These are phyloP conservation scores for Dictyostelium intermedium DNA, from an alignment of 78 protist species.

Conservation along the genomic window DNA sequence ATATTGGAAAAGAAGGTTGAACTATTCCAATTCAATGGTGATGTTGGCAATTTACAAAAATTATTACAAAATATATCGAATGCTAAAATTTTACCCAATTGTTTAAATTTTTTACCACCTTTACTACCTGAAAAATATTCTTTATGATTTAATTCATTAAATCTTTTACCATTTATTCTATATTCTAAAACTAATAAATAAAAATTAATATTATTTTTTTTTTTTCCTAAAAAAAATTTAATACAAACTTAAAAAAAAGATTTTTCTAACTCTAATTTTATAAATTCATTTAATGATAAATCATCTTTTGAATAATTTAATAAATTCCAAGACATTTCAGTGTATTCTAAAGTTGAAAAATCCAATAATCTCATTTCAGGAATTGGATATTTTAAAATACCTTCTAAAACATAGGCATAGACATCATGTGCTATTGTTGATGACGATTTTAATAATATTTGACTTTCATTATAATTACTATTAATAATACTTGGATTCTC, in stretches of 20 bases:
- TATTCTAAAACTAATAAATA: conserved; percentile 15
- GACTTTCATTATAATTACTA: not conserved
- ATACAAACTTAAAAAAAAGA: not conserved
- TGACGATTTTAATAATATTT: conserved; percentile 32
- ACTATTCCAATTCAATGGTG: conserved; percentile 12
- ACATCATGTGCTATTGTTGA: not conserved
- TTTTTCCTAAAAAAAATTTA: too few species aligned
- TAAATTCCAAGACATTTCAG: conserved; percentile 3
- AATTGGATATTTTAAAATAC: conserved; percentile 9
- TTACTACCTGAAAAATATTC: conserved; percentile 18
- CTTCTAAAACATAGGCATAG: conserved; percentile 1
- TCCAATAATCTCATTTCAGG: conserved; percentile 38
- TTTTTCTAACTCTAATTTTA: conserved; percentile 30
- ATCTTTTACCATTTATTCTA: conserved; percentile 19
- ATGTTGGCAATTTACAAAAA: conserved; percentile 9
- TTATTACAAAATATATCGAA: conserved; percentile 55
- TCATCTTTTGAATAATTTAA: not conserved
- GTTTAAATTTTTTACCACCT: conserved; percentile 38
- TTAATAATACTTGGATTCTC: not conserved
- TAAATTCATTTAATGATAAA: not conserved
- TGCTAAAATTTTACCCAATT: conserved; percentile 47
- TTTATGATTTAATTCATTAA: conserved; percentile 25
- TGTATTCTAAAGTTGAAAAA: not conserved
- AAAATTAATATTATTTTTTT: not conserved
- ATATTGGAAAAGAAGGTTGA: conserved; percentile 12